phyloP scores from a whole-genome alignment of 208 protist species.

The Trypanosoma platydactyli region DNA sequence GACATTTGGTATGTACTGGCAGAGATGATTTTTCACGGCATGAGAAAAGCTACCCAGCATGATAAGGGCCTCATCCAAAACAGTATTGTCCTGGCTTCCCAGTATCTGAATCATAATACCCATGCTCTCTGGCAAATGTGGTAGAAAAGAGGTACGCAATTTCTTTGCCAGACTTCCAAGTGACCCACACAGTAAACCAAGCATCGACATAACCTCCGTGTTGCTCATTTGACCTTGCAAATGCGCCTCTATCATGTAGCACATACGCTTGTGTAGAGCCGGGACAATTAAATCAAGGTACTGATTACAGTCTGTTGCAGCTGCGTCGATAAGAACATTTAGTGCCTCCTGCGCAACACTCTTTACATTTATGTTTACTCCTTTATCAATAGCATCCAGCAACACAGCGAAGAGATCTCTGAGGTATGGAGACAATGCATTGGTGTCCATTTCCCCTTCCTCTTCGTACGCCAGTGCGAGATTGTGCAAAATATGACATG shows the following conservation, averaged over 20 bases:
- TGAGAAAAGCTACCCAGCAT: conserved; percentile 91
- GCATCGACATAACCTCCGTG: conserved; percentile 67
- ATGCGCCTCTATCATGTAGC: conserved; percentile 40
- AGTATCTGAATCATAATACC: conserved; percentile 57
- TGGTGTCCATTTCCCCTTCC: conserved; percentile 62
- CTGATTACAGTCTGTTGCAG: conserved; percentile 61
- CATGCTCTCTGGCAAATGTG: conserved; percentile 59
- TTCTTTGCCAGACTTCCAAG: conserved; percentile 79
- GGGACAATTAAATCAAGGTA: conserved; percentile 69
- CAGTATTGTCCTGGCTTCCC: conserved; percentile 49
- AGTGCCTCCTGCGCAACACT: conserved; percentile 93
- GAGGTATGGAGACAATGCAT: conserved; percentile 91
- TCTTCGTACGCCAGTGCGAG: conserved; percentile 89
- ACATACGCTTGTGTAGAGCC: conserved; percentile 71
- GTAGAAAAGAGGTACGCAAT: conserved; percentile 42
- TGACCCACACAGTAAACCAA: conserved; percentile 85
- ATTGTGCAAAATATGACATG: conserved; percentile 94
- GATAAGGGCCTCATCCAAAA: conserved; percentile 94
- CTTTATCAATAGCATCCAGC: conserved; percentile 73
- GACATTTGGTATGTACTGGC: conserved; percentile 80
- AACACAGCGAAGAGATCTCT: conserved; percentile 61
- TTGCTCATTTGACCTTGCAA: conserved; percentile 41
- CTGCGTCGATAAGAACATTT: conserved; percentile 89
- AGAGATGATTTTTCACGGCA: conserved; percentile 73
- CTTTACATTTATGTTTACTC: conserved; percentile 68